Evolutionary conservation across 768 basidiomycete genomes (phyloP).

Genomic region (Chalciporus piperatus): DNA sequence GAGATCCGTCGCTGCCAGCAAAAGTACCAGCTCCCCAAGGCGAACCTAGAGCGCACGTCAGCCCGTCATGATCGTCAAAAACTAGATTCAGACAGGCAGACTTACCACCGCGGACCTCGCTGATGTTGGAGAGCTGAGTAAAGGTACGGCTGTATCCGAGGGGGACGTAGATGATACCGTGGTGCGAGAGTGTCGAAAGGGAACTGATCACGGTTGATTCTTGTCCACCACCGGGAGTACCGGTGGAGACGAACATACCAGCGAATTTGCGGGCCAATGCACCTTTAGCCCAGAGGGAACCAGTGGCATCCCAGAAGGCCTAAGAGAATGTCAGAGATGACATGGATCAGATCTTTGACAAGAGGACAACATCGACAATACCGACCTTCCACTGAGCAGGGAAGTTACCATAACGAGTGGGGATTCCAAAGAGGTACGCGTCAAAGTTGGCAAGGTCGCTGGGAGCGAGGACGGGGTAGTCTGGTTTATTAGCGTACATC

Average conservation of each 20-base stretch:
- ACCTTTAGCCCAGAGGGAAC: too few relatives aligned
- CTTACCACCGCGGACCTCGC: conserved; percentile 57
- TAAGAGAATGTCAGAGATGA: too few relatives aligned
- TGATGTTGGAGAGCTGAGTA: conserved; percentile 39
- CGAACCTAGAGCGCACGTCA: conserved; percentile 28
- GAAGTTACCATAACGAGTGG: too few relatives aligned
- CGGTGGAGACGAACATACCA: conserved; percentile 56
- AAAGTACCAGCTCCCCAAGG: conserved; percentile 65
- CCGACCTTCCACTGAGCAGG: conserved; percentile 1
- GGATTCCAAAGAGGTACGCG: too few relatives aligned
- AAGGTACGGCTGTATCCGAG: conserved; percentile 59
- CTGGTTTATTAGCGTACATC: too few relatives aligned
- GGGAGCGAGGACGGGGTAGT: too few relatives aligned
- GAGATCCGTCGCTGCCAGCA: too few relatives aligned
- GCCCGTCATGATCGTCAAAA: too few relatives aligned
- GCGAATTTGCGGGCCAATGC: too few relatives aligned
- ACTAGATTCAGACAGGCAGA: neutral
- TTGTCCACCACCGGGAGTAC: conserved; percentile 72
- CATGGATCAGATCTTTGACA: too few relatives aligned
- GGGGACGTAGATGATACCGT: conserved; percentile 70
- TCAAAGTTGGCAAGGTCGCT: too few relatives aligned
- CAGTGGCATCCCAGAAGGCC: too few relatives aligned
- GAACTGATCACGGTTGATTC: conserved; percentile 51
- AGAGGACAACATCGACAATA: conserved; percentile 30
- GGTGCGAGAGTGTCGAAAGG: conserved; percentile 65